Evolutionary conservation across 2,329 filamentous ascomycete genomes (phyloP).

Genomic region (Colletotrichum tabaci): DNA sequence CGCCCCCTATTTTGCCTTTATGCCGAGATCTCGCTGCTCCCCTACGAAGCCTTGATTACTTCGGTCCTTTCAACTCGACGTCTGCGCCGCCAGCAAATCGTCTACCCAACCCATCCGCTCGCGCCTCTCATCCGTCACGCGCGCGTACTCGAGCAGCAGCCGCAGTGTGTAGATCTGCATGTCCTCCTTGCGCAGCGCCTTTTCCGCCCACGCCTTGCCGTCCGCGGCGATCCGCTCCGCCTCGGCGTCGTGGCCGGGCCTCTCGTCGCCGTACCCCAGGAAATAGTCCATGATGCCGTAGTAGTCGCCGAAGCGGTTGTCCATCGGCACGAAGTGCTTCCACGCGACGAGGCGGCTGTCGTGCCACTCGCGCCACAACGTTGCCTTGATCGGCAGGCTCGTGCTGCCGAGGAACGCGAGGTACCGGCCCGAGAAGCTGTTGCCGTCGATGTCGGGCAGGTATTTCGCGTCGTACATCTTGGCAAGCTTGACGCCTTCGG

Average conservation of each 20-base stretch:
- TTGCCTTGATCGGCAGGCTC: conserved; percentile 82
- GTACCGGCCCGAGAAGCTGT: conserved; percentile 79
- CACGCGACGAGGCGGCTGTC: conserved; percentile 81
- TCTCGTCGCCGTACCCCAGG: conserved; percentile 67
- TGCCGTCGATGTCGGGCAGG: conserved; percentile 83
- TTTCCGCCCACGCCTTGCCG: conserved; percentile 78
- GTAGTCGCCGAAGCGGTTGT: conserved; percentile 80
- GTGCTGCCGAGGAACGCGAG: conserved; percentile 79
- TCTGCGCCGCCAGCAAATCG: conserved; percentile 55
- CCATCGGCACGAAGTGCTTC: conserved; percentile 87
- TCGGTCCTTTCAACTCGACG: conserved; percentile 8
- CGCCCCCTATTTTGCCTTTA: neutral
- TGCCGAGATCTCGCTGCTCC: neutral
- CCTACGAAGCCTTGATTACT: neutral
- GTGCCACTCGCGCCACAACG: conserved; percentile 86
- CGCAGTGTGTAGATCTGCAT: conserved; percentile 81
- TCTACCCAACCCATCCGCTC: conserved; percentile 70
- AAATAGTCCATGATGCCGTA: conserved; percentile 84
- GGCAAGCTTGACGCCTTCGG: conserved; percentile 58
- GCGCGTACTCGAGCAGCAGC: conserved; percentile 75
- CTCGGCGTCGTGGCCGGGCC: conserved; percentile 65
- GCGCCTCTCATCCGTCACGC: conserved; percentile 66
- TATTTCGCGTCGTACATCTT: conserved; percentile 76
- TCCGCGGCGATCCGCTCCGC: conserved; percentile 76
- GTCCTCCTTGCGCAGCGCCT: conserved; percentile 78